Evolutionary conservation across 495 filamentous ascomycete genomes (phyloP).

Genomic region (Aspergillus egyptiacus): DNA sequence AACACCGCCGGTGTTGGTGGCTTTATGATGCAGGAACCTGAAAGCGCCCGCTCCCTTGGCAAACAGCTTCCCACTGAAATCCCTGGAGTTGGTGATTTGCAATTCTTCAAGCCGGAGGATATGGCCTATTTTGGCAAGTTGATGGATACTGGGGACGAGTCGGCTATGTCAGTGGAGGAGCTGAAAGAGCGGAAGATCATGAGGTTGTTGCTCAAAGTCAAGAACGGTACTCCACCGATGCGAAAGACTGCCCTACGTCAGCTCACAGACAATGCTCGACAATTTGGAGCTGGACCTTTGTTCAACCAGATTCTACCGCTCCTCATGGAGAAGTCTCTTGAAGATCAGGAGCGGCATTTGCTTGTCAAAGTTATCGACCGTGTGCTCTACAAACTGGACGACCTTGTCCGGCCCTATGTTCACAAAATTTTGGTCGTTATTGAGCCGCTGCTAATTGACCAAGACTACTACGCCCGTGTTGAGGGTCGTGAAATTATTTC

Average conservation of each 20-base stretch:
- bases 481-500: slow-evolving; percentile 99
- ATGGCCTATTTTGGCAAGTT: slow-evolving; percentile 99
- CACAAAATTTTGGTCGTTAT: slow-evolving; percentile 99
- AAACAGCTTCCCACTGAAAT: slow-evolving; percentile 96
- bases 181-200: slow-evolving; percentile 98
- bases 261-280: slow-evolving; percentile 93
- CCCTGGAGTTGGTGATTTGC: slow-evolving; percentile 91
- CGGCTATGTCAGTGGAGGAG: slow-evolving; percentile 85
- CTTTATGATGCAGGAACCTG: slow-evolving; percentile 97
- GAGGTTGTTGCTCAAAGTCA: slow-evolving; percentile 93
- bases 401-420: slow-evolving; percentile 91
- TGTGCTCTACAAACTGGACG: slow-evolving; percentile 96
- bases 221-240: slow-evolving; percentile 99
- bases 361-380: slow-evolving; percentile 99
- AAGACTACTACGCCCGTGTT: slow-evolving; percentile 98
- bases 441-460: slow-evolving; percentile 95
- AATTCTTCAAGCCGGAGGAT: slow-evolving; percentile 98
- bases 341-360: slow-evolving; percentile 97
- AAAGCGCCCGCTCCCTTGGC: slow-evolving; percentile 69
- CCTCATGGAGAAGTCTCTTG: slow-evolving; percentile 96
- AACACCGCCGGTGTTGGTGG: slow-evolving; percentile 63
- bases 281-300: slow-evolving; percentile 89
- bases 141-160: slow-evolving; percentile 91
- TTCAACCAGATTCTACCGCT: slow-evolving; percentile 98
- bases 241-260: slow-evolving; percentile 98